These are phyloP conservation scores for Conringia planisiliqua DNA, from an alignment of 345 rosid species.

Conservation along the genomic window DNA sequence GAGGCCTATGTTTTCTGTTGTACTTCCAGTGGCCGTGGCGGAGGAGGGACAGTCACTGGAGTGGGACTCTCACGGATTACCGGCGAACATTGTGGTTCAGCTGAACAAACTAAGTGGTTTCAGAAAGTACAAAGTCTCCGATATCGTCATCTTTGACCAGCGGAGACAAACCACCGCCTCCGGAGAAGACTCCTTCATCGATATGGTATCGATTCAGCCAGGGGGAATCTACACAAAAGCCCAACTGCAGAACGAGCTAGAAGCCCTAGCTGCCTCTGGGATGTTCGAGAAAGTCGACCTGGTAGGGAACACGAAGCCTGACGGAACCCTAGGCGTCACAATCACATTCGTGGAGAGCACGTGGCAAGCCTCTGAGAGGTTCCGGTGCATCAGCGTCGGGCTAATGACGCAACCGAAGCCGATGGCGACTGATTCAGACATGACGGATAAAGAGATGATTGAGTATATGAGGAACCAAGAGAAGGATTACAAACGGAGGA, in stretches of 20 bases:
- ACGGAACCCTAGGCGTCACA: constrained; percentile 63
- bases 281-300: constrained; percentile 96
- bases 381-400: constrained; percentile 88
- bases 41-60: constrained; percentile 56
- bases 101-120: constrained; percentile 78
- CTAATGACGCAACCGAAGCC: constrained; percentile 78
- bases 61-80: constrained; percentile 86
- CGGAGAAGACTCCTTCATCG: constrained; percentile 83
- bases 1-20: constrained; percentile 42
- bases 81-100: constrained; percentile 78
- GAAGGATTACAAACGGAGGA: constrained; percentile 78
- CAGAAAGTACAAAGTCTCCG: constrained; percentile 80
- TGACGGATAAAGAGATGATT: constrained; percentile 93
- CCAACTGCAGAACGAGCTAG: constrained; percentile 80
- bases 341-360: constrained; percentile 81
- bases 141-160: constrained; percentile 72
- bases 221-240: constrained; percentile 81
- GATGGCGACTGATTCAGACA: constrained; percentile 77
- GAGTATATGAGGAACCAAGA: constrained; percentile 74
- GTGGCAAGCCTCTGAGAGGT: constrained; percentile 82
- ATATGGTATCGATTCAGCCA: constrained; percentile 83
- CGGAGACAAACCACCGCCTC: constrained; percentile 57
- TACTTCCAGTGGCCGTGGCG: constrained; percentile 46
- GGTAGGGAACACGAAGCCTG: constrained; percentile 79
- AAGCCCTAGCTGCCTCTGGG: constrained; percentile 80